phyloP scores from a whole-genome alignment of 257 asterid species.

The Jasminum sambac region DNA sequence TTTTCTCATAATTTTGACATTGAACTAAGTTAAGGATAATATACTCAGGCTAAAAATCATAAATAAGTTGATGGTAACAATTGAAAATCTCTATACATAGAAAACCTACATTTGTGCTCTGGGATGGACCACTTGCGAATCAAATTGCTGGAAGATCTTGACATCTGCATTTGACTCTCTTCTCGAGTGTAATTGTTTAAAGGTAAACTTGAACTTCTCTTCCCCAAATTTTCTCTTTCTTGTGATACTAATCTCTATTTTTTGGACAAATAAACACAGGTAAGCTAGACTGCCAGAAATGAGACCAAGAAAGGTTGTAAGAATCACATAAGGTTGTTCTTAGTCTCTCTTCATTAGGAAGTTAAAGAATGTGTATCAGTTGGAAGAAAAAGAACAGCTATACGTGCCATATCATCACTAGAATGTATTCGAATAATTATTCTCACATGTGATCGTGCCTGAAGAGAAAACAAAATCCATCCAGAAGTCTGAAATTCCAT shows the following conservation, averaged over 20 bases:
- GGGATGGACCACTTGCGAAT: slow-evolving; percentile 71
- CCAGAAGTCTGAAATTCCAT: not conserved
- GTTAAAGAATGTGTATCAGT: not conserved
- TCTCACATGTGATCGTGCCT: not conserved
- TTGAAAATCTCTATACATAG: not conserved
- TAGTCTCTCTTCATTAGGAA: not conserved
- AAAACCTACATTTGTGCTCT: slow-evolving; percentile 71
- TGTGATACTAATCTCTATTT: slow-evolving; percentile 72
- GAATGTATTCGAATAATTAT: not conserved
- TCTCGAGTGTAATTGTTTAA: slow-evolving; percentile 57
- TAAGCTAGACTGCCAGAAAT: slow-evolving; percentile 28
- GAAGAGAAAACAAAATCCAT: slow-evolving; percentile 3
- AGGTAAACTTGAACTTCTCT: slow-evolving; percentile 62
- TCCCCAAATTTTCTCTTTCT: slow-evolving; percentile 77
- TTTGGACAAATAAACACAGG: slow-evolving; percentile 17
- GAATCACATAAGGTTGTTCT: slow-evolving; percentile 14
- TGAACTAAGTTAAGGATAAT: not conserved
- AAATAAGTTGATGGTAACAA: slow-evolving; percentile 10
- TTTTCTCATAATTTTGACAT: not conserved
- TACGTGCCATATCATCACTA: not conserved
- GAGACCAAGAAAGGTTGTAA: slow-evolving; percentile 19
- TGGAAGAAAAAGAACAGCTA: slow-evolving; percentile 13
- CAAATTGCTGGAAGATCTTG: slow-evolving; percentile 64
- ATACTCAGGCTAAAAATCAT: slow-evolving; percentile 22
- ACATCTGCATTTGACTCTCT: slow-evolving; percentile 56